Evolutionary conservation across 805 yeast genomes (phyloP), one percentile per base, ranked within the genome.

Genomic region (Brettanomyces anomalus): DNA sequence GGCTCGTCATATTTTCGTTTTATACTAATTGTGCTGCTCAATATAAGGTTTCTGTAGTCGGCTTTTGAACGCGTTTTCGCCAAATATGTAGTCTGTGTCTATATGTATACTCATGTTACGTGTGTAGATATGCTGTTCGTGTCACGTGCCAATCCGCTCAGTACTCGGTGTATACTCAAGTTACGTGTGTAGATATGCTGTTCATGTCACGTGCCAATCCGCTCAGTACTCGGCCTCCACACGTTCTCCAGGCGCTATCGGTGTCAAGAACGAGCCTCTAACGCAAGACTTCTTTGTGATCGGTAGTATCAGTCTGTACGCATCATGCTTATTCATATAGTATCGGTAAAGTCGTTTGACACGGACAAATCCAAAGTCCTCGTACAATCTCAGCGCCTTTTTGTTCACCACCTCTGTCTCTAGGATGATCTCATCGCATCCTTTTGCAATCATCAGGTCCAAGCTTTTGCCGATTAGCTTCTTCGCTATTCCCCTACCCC

Each of bases 311-410:
- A 93, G 68, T 49, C 96, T 73, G 59, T 72, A 90, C 0, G 98
- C 97, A 64, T 93, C 98, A 56, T 85, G 95, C 49, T 90, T 85
- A 59, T 89, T 90, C 54, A 90, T 61, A 57, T 93, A 93, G 67
- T 93, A 93, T 41, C 96, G 70, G 57, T 79, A 83, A 58, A 90
- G 71, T 45, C 97, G 68, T 56, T 64, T 64, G 10, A 55, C 56
- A 41, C 68, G 50, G 14, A 62, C 33, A 40, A 64, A 64, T 11
- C 68, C 68, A 47, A 64, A 64, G 42, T 61, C 59, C 44, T 64
- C 68, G 45, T 64, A 64, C 43, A 64, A 46, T n/a, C 51, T 46
- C 33, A 64, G 48, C 14, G 67, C 67, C 18, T 55, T 52, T 39
- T 53, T 51, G 55, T 93, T 93, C 18, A 74, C 78, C 5, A 84